Evolutionary conservation across 1,139 yeast genomes (phyloP).

Genomic region (Pichia sp.): DNA sequence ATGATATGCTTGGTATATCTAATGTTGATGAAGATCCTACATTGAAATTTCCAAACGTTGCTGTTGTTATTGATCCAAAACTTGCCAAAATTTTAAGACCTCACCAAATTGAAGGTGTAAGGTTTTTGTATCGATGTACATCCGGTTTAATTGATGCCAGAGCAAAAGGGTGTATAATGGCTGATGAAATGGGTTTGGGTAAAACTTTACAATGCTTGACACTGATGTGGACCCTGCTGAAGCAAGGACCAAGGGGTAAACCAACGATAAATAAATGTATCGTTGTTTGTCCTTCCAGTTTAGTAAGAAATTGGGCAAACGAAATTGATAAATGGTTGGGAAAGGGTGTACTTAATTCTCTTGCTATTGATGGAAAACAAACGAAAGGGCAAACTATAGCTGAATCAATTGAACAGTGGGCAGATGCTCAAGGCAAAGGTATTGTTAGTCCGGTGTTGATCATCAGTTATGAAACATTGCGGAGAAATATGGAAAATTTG

Average conservation of each 20-base stretch:
- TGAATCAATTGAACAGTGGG: slow-evolving; percentile 74
- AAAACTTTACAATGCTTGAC: slow-evolving; percentile 92
- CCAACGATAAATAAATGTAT: slow-evolving; percentile 83
- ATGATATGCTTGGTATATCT: slow-evolving; percentile 73
- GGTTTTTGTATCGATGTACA: slow-evolving; percentile 82
- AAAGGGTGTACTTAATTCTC: slow-evolving; percentile 76
- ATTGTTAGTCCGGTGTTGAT: slow-evolving; percentile 90
- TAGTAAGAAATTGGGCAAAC: slow-evolving; percentile 96
- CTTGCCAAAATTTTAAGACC: slow-evolving; percentile 82
- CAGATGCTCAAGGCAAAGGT: slow-evolving; percentile 78
- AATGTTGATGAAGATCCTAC: slow-evolving; percentile 36
- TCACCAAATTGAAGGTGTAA: slow-evolving; percentile 94
- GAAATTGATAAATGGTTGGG: slow-evolving; percentile 96
- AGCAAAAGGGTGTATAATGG: slow-evolving; percentile 98
- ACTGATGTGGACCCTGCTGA: slow-evolving; percentile 85
- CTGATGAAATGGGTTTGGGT: slow-evolving; percentile 98
- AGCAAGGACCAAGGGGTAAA: slow-evolving; percentile 85
- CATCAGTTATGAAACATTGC: slow-evolving; percentile 89
- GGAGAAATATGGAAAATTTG: slow-evolving; percentile 76
- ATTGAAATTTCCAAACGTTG: slow-evolving; percentile 68
- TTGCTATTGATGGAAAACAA: slow-evolving; percentile 87
- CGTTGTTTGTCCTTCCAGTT: slow-evolving; percentile 91
- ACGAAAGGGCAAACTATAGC: slow-evolving; percentile 63
- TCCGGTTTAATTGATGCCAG: slow-evolving; percentile 79
- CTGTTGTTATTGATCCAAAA: slow-evolving; percentile 92